These are phyloP conservation scores for Trematosphaeria pertusa DNA, from an alignment of 2,329 filamentous ascomycete genomes.

Conservation along the genomic window DNA sequence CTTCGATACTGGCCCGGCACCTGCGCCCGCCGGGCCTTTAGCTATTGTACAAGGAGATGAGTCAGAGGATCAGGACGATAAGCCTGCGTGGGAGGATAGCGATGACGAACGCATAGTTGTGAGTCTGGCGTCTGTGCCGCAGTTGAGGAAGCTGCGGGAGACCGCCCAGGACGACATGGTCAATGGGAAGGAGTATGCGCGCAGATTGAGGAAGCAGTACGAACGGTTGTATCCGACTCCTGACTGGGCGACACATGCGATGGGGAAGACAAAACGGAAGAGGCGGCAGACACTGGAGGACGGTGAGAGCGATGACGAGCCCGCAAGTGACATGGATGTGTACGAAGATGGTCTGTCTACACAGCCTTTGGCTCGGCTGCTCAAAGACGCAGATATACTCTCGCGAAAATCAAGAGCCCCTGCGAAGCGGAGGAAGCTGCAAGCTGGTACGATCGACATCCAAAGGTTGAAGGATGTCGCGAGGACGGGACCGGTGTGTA, in stretches of 20 bases:
- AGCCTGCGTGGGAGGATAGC: conserved; percentile 87
- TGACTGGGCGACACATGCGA: conserved; percentile 64
- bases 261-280: conserved; percentile 52
- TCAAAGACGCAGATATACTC: conserved; percentile 76
- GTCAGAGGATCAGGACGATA: conserved; percentile 48
- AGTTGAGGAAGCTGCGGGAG: conserved; percentile 81
- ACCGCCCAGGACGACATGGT: conserved; percentile 86
- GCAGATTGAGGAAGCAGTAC: conserved; percentile 80
- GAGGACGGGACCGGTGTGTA: conserved; percentile 70
- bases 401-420: conserved; percentile 59
- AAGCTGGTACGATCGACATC: conserved; percentile 88
- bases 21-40: conserved; percentile 50
- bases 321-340: conserved; percentile 63
- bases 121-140: conserved; percentile 77
- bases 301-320: conserved; percentile 53
- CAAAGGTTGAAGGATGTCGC: conserved; percentile 87
- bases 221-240: conserved; percentile 67
- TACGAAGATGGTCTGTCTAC: conserved; percentile 63
- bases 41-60: conserved; percentile 50
- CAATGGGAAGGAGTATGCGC: conserved; percentile 83
- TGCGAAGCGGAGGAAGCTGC: conserved; percentile 72
- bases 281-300: conserved; percentile 54
- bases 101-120: conserved; percentile 89
- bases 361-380: conserved; percentile 78
- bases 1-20: conserved; percentile 70